Evolutionary conservation across 164 flowering plant species (phyloP), one percentile per base, ranked within the genome.

Genomic region (Cinnamomum chago): DNA sequence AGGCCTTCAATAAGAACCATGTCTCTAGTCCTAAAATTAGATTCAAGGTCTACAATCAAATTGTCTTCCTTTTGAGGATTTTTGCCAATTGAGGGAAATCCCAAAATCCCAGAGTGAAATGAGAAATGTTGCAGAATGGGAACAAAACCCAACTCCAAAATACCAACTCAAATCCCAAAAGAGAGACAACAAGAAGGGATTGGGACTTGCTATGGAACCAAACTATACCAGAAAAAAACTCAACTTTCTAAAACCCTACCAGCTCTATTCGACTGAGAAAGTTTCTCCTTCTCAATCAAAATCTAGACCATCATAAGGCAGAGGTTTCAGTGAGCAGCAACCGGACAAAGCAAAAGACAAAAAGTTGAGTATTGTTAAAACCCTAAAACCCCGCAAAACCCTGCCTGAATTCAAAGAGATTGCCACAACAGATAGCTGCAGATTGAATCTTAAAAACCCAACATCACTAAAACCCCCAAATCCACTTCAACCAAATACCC

Each of bases 381-480:
- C 66, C 58, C 47, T 12, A 40, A 17, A 11, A 25, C 50, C 47
- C 47, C 47, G 0, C 7, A 35, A 35, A 62, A 6, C 23, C 15
- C 58, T 1, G 1, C 25, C 20, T 28, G 24, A 65, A 25, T 17
- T 30, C 69, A n/a, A 64, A 67, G 58, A 50, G 51, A 51, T 30
- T 12, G 52, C 47, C 7, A 3, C 22, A 58, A 72, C 25, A 73
- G 25, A 33, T 25, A 60, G n/a, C 47, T 17, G n/a, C 23, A 58
- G 65, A 55, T 65, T 25, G 67, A 25, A 65, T n/a, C 24, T 25
- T n/a, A 4, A 28, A 67, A 67, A 28, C 70, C 70, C 50, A 28
- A 72, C 62, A 35, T 62, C 74, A 50, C 68, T 35, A 72, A 72
- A 62, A 65, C 67, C 75, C 60, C 47, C 1, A 72, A 5, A 55